Evolutionary conservation across 129 eudicot genomes (phyloP).

Genomic region (Glebionis coronaria): DNA sequence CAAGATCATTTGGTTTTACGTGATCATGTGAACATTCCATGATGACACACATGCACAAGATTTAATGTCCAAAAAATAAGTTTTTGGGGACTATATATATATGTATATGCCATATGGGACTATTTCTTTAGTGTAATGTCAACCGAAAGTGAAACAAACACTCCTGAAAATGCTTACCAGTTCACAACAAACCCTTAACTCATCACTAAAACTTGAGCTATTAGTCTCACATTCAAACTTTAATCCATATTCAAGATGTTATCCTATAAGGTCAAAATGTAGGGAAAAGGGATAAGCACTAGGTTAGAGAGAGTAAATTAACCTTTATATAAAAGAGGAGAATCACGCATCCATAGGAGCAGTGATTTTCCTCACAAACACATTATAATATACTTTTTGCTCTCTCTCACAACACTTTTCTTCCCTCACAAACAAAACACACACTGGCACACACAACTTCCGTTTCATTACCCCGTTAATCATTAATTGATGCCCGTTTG

Average conservation of each 20-base stretch:
- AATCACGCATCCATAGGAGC: too few relatives aligned
- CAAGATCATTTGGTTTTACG: conserved; percentile 15
- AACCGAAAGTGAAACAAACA: conserved; percentile 33
- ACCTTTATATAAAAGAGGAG: too few relatives aligned
- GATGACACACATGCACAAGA: conserved; percentile 36
- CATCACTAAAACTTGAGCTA: neutral
- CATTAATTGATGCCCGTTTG: too few relatives aligned
- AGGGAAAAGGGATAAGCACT: neutral
- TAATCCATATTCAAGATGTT: conserved; percentile 7
- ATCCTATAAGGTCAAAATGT: neutral
- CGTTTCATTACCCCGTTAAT: too few relatives aligned
- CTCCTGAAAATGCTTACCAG: conserved; percentile 22
- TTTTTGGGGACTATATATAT: conserved; percentile 15
- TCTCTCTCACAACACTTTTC: too few relatives aligned
- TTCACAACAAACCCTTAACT: conserved; percentile 13
- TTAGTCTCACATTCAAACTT: conserved; percentile 1
- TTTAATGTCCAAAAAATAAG: neutral
- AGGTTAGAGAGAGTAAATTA: neutral
- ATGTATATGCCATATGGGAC: conserved; percentile 39
- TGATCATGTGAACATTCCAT: conserved; percentile 27
- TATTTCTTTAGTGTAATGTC: conserved; percentile 22
- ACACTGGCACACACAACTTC: too few relatives aligned
- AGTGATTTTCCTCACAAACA: too few relatives aligned
- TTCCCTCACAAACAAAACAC: too few relatives aligned
- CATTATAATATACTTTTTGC: too few relatives aligned